Evolutionary conservation across 2,329 filamentous ascomycete species (phyloP), one percentile per base, ranked within the genome.

Genomic region (Beauveria medogensis): DNA sequence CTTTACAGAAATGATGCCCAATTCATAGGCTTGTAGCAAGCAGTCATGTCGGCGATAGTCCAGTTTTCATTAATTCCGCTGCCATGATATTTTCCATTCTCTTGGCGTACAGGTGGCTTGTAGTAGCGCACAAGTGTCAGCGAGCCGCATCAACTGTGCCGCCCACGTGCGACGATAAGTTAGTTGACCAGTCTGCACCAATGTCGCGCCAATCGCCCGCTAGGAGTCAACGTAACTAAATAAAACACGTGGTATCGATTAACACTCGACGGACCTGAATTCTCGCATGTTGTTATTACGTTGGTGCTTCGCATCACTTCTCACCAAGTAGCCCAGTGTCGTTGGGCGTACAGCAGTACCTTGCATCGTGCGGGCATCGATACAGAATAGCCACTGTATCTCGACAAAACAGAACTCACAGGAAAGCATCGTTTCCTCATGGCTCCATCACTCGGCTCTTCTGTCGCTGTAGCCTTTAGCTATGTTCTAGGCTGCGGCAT

Each of bases 391-490:
- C 37, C n/a, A 26, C 22, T 30, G n/a, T 34, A 12, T 30, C 20
- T 41, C 44, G 16, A 26, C 9, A 52, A 44, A 5, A 34, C 24
- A 10, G 30, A 34, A 6, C 22, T n/a, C 30, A 16, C 10, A 12
- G 34, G 12, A 26, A 18, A 8, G 18, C 8, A 24, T 28, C 40
- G 5, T 26, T 7, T 40, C 18, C 2, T 5, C 30, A 60, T 60
- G 58, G 41, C 58, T 18, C 34, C 58, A 10, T 50, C 43, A 3
- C 30, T 60, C n/a, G 22, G 58, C 7, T 44, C 40, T 2, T 58
- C 55, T 30, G 54, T 46, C 20, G 59, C 61, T 12, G 54, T 61
- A 2, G 56, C 60, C n/a, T 60, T 55, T 41, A 54, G 53, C 16
- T 41, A 55, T 54, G 18, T 61, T 22, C 54, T 61, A 22, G 48